phyloP scores from a whole-genome alignment of 2,329 filamentous ascomycete genomes.

The Amesomyces nigricolor region DNA sequence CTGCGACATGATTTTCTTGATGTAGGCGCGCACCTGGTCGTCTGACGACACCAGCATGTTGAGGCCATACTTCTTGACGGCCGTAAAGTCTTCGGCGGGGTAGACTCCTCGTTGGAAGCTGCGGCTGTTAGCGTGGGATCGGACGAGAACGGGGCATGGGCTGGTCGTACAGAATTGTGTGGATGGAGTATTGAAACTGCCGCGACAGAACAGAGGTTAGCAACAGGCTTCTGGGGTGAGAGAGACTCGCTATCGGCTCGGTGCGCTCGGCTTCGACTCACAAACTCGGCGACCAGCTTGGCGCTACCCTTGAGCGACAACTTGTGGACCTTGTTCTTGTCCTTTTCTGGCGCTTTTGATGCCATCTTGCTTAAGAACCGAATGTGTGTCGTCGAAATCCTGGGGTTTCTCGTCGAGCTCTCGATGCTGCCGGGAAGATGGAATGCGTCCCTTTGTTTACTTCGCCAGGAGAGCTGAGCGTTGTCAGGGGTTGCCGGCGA shows the following conservation, averaged over 20 bases:
- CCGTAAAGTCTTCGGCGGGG: conserved; percentile 92
- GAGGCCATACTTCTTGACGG: conserved; percentile 98
- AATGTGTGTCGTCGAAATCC: too few species aligned
- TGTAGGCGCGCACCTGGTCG: conserved; percentile 97
- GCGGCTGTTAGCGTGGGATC: conserved; percentile 1
- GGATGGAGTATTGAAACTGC: conserved; percentile 95
- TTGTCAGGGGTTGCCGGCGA: conserved; percentile 12
- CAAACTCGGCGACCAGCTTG: conserved; percentile 92
- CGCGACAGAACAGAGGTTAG: conserved; percentile 15
- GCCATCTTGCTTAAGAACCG: conserved; percentile 6
- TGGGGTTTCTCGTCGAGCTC: too few species aligned
- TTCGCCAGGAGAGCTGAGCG: background rate
- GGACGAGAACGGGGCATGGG: too few species aligned
- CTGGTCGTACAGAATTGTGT: conserved; percentile 75
- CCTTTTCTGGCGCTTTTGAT: conserved; percentile 37
- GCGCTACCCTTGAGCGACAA: conserved; percentile 78
- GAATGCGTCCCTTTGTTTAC: conserved; percentile 1
- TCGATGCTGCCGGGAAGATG: too few species aligned
- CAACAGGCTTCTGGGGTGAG: background rate
- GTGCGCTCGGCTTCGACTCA: conserved; percentile 42
- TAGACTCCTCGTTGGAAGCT: conserved; percentile 84
- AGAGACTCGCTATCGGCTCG: background rate
- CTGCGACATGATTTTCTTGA: conserved; percentile 99
- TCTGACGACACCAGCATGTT: conserved; percentile 97
- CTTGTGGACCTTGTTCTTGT: conserved; percentile 90